Evolutionary conservation across 2,329 filamentous ascomycete genomes (phyloP), one percentile per base, ranked within the genome.

Genomic region (Alternaria sp.): DNA sequence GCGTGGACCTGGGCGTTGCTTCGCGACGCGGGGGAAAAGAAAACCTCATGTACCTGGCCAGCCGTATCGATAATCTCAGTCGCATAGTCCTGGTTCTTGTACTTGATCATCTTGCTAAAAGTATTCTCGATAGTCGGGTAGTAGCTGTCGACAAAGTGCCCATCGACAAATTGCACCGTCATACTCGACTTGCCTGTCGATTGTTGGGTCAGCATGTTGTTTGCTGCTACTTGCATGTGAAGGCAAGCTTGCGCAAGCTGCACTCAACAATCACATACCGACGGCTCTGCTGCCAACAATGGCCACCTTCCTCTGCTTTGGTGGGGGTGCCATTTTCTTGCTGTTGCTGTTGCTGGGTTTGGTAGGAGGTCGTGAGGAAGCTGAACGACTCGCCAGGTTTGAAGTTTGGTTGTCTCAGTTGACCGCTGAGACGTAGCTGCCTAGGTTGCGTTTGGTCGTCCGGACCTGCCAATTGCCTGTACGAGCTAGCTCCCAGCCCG

Each of bases 91-190:
- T 97, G 93, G 52, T 92, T 91, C 81, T 95, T 97, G 80, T 92
- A 91, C 73, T 92, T 91, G 79, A 99, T 97, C 70, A 93, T 90
- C 80, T 97, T 97, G 84, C 91, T 96, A 79, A 99, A 99, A 3
- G 94, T 98, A 80, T 98, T 99, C 81, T 99, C 95, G 75, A 99
- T 98, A 41, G 95, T 99, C 36, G 95, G 95, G 80, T 99, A 99
- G 82, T 99, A 99, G 80, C 92, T 96, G 81, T 99, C 95, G 76
- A 99, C 94, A 78, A 99, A 99, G 82, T 97, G 94, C 65, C 93
- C 93, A 79, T 99, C 95, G 76, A 97, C 94, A 77, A 95, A 98
- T 78, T 94, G 94, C 49, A 98, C 95, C 12, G 95, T 97, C 68
- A 99, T 89, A 56, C 94, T 98, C 22, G 93, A 97, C 85, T 99